A percentile compares a stretch with the other conserved stretches of the same genome.
Conservation (phyloP, 202 grass and related monocot species). For the Hordeum pubiflorum region DNA sequence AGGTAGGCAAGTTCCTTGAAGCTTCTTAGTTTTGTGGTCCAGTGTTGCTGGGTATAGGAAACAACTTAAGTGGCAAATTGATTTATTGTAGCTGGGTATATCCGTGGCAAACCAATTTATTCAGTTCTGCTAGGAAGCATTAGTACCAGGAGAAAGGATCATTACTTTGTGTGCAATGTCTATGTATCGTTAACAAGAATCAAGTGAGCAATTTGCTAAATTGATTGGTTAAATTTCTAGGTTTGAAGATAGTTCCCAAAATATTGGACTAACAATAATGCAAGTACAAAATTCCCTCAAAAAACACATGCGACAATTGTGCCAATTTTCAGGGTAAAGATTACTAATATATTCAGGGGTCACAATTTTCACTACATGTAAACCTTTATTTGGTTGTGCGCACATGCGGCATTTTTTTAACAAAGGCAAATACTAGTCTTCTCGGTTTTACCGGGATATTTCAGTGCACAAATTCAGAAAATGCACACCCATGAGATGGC, state of each 20-base stretch:
- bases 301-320: background rate
- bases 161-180: background rate
- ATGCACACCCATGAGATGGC: background rate
- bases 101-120: background rate
- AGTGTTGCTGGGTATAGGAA: background rate
- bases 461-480: background rate
- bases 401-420: no score
- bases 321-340: background rate
- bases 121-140: background rate
- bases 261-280: background rate
- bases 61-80: background rate
- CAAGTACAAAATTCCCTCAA: background rate
- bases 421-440: no score
- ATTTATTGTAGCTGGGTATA: no score
- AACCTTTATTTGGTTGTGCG: no score
- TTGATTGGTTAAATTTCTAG: no score
- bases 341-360: no score
- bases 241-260: no score
- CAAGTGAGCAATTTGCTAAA: no score
- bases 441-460: no score
- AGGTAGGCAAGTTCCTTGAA: conserved; percentile 24
- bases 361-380: no score
- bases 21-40: conserved; percentile 8
- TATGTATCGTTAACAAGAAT: background rate
- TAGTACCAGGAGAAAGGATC: background rate